Evolutionary conservation across 306 rosid genomes (phyloP).

Genomic region (Quercus parvula): DNA sequence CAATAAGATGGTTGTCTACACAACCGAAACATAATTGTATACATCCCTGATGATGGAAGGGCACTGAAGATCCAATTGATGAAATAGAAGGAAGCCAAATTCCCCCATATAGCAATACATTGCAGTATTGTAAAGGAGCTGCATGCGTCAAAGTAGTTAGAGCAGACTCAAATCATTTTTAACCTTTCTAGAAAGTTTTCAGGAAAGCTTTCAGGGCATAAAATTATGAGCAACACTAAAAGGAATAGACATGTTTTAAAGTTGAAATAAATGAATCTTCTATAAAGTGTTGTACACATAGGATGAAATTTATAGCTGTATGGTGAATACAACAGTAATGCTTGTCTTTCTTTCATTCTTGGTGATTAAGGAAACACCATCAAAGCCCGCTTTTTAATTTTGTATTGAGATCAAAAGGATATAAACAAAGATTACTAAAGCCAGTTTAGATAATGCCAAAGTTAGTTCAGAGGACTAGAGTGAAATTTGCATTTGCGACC

Average conservation of each 20-base stretch:
- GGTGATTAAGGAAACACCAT: not conserved
- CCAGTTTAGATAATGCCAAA: not conserved
- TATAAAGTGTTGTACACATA: not conserved
- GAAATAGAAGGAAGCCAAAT: constrained; percentile 72
- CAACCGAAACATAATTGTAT: constrained; percentile 90
- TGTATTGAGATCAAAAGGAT: not conserved
- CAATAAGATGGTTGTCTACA: constrained; percentile 87
- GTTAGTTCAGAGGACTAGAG: not conserved
- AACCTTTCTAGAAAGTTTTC: constrained; percentile 8
- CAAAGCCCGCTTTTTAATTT: not conserved
- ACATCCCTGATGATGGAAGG: constrained; percentile 93
- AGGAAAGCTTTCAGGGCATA: not conserved
- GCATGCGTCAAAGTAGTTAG: constrained; percentile 38
- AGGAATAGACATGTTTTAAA: not conserved
- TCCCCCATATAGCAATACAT: constrained; percentile 93
- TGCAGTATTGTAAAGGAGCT: constrained; percentile 92
- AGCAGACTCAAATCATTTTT: not conserved
- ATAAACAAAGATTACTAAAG: not conserved
- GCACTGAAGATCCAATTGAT: constrained; percentile 91
- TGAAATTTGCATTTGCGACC: not conserved
- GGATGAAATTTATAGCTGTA: not conserved
- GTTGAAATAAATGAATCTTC: not conserved
- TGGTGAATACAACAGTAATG: not conserved
- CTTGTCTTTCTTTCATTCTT: not conserved
- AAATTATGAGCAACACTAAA: not conserved